Conservation (phyloP, 495 filamentous ascomycete genomes). For the Diplogelasinospora grovesii region DNA sequence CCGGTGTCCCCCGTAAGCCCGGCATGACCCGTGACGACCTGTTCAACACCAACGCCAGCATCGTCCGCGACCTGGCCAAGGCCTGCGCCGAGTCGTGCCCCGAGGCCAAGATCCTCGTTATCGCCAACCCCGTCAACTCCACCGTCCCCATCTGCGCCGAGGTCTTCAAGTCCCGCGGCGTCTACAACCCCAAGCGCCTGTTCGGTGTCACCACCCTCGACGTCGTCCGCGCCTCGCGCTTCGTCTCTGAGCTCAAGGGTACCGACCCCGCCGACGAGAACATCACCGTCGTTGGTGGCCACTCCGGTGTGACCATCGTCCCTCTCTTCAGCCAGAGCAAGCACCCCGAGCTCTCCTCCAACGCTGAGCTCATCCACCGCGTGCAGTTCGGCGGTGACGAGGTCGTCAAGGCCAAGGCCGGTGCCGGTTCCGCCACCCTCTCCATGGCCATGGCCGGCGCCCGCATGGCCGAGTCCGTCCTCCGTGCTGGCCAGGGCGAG, state of each 20-base stretch:
- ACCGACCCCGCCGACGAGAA: constrained; percentile 88
- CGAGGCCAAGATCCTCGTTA: constrained; percentile 92
- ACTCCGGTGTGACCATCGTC: constrained; percentile 97
- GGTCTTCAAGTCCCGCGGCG: constrained; percentile 85
- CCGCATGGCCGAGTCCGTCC: constrained; percentile 89
- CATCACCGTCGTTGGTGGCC: constrained; percentile 92
- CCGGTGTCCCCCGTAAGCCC: constrained; percentile 97
- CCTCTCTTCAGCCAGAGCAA: constrained; percentile 92
- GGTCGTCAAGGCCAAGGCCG: constrained; percentile 98
- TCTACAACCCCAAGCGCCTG: constrained; percentile 97
- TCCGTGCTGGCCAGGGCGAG: constrained; percentile 87
- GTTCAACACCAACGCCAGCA: constrained; percentile 99
- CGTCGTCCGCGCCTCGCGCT: constrained; percentile 93
- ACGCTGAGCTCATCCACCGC: constrained; percentile 75
- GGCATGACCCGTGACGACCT: constrained; percentile 99
- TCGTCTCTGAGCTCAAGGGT: constrained; percentile 86
- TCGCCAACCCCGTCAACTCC: constrained; percentile 98
- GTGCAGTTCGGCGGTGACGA: constrained; percentile 99
- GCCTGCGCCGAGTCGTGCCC: constrained; percentile 82
- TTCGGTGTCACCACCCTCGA: constrained; percentile 99
- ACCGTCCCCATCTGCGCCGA: constrained; percentile 96
- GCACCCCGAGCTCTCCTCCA: constrained; percentile 72
- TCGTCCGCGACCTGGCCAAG: constrained; percentile 98
- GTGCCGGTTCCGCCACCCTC: constrained; percentile 94
- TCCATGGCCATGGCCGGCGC: constrained; percentile 99